phyloP scores from a whole-genome alignment of 345 rosid genomes.

The Salix arbutifolia region DNA sequence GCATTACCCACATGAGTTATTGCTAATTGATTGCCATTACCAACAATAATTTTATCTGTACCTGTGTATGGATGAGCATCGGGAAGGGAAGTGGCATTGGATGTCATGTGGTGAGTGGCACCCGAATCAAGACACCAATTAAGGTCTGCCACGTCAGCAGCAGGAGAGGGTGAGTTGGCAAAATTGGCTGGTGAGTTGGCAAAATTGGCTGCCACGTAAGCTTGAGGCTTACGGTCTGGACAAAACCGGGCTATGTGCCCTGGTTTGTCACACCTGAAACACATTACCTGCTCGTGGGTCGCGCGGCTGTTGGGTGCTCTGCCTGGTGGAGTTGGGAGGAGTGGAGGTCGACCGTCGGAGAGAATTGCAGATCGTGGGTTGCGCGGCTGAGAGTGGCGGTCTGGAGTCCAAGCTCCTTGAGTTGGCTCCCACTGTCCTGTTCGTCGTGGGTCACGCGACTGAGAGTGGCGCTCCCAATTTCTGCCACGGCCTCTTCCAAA shows the following conservation, averaged over 20 bases:
- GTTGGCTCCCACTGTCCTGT: neutral
- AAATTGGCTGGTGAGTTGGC: neutral
- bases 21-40: neutral
- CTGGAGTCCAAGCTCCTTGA: neutral
- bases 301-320: neutral
- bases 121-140: neutral
- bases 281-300: too few species aligned
- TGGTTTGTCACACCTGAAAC: neutral
- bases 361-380: neutral
- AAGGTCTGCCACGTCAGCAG: neutral
- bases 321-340: neutral
- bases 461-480: too few species aligned
- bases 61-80: neutral
- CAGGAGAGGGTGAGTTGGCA: too few species aligned
- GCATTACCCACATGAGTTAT: neutral
- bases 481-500: neutral
- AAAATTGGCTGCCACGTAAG: neutral
- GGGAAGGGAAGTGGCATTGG: accelerated
- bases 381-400: neutral
- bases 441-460: too few species aligned
- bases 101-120: neutral
- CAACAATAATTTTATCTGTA: neutral
- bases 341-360: neutral
- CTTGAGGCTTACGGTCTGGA: neutral
- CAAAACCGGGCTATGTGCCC: neutral